These are phyloP conservation scores for Aureobasidium sp. DNA, from an alignment of 2,329 filamentous ascomycete species.

Conservation along the genomic window DNA sequence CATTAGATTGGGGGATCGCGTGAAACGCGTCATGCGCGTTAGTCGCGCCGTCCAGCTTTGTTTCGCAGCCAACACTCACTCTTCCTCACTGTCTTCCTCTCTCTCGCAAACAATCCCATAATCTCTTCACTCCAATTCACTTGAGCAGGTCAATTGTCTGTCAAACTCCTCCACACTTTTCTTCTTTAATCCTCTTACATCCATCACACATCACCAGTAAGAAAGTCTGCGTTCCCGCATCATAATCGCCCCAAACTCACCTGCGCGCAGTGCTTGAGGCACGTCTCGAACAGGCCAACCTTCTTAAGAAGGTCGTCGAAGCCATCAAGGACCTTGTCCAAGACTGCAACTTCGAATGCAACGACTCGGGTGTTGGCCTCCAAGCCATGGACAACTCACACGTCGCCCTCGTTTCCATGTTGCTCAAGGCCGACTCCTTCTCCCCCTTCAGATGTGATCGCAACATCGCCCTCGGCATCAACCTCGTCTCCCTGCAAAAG, in stretches of 20 bases:
- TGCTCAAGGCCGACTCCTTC: conserved; percentile 93
- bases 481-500: conserved; percentile 93
- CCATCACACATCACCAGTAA: conserved; percentile 9
- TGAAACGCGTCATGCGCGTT: not conserved
- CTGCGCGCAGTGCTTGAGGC: conserved; percentile 74
- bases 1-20: not conserved
- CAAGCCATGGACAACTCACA: conserved; percentile 99
- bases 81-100: not conserved
- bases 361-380: conserved; percentile 95
- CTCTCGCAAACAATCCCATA: not conserved
- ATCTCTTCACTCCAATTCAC: not conserved
- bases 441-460: conserved; percentile 95
- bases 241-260: not conserved
- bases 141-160: not conserved
- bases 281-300: conserved; percentile 85
- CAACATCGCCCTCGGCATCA: conserved; percentile 96
- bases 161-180: not conserved
- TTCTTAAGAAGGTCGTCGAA: conserved; percentile 98
- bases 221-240: not conserved
- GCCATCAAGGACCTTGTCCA: conserved; percentile 99
- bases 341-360: conserved; percentile 99
- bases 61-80: not conserved
- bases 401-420: conserved; percentile 97
- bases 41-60: not conserved
- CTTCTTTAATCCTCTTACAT: not conserved